Base-by-base conservation (phyloP, 805 yeast species). In the Saturnispora sekii region DNA sequence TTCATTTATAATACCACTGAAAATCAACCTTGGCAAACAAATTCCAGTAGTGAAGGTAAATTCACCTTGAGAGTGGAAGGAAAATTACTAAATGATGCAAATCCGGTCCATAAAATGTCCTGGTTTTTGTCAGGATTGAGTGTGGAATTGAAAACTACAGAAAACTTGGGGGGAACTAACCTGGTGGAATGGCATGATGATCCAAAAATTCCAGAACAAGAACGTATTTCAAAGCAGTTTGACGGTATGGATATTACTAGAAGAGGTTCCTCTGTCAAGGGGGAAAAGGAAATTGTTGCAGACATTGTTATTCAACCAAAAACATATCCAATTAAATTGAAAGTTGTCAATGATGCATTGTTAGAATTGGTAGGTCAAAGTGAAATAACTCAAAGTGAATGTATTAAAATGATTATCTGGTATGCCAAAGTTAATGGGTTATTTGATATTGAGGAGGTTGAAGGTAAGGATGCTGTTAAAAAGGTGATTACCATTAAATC, bases 111-210 rank as follows among this genome's bases (percentile, higher is more conserved):
- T 29, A 79, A 81, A 53, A 84, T 89, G 63, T 81, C 88, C 50
- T 73, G 89, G 2, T 85, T 86, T 55, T 70, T 93, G 53, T 79
- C 89, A 7, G 89, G 90, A 14, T 75, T 93, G 18, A 81, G 94
- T 1, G 81, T 93, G 10, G 97, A 93, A 57, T 68, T 90, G 26
- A 57, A 54, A 38, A 52, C 62, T 1, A 57, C 55, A 18, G 63
- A 58, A 45, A 60, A 40, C 10, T 26, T 40, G 3, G 42, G 42
- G 7, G 51, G 53, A 28, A 36, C 53, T 17, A 32, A 15, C 66
- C 64, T 83, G 11, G 77, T 90, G 37, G 97, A 93, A 62, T 93
- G 98, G 98, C 89, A 88, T 62, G 89, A 82, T 52, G 82, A 79
- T 47, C 51, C 63, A 10, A 61, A 59, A 31, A 50, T 56, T 15